Conservation (phyloP, 2,329 filamentous ascomycete species). For the Penicillium sp. region DNA sequence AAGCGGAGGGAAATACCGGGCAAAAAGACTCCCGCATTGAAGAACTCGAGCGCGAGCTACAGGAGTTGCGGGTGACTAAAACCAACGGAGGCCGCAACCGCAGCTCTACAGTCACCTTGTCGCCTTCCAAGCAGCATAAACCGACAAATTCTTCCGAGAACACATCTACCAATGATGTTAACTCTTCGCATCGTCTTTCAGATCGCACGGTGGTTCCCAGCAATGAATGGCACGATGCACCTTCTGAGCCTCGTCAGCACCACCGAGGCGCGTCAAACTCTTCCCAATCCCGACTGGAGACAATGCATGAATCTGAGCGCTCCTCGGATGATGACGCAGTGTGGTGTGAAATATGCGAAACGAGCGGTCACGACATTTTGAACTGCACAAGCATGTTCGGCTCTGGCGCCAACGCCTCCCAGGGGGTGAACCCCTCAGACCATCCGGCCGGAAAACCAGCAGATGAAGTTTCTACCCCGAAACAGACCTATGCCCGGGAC, state of each 20-base stretch:
- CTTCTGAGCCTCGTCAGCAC: conserved; percentile 23
- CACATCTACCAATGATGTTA: conserved; percentile 19
- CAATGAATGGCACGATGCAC: conserved; percentile 36
- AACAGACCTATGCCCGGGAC: conserved; percentile 11
- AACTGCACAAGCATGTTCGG: conserved; percentile 89
- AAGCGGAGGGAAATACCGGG: conserved; percentile 67
- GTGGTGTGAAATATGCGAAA: conserved; percentile 96
- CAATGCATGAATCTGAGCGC: conserved; percentile 39
- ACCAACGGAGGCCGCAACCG: conserved; percentile 24
- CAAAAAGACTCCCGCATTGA: conserved; percentile 69
- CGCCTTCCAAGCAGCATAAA: conserved; percentile 32
- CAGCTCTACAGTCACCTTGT: conserved; percentile 35
- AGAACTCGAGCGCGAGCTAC: conserved; percentile 77
- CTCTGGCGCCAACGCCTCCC: conserved; percentile 20
- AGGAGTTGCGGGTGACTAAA: conserved; percentile 30
- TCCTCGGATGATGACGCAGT: conserved; percentile 67
- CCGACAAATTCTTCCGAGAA: conserved; percentile 26
- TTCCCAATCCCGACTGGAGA: conserved; percentile 31
- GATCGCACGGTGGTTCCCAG: conserved; percentile 41
- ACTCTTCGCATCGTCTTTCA: conserved; percentile 38
- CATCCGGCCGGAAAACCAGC: conserved; percentile 10
- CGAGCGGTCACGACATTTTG: conserved; percentile 83
- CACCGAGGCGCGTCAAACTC: conserved; percentile 25
- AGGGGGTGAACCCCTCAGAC: conserved; percentile 6
- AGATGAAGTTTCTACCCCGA: conserved; percentile 10